Base-by-base conservation (phyloP, 164 flowering plant genomes). In the Macadamia tetraphylla region DNA sequence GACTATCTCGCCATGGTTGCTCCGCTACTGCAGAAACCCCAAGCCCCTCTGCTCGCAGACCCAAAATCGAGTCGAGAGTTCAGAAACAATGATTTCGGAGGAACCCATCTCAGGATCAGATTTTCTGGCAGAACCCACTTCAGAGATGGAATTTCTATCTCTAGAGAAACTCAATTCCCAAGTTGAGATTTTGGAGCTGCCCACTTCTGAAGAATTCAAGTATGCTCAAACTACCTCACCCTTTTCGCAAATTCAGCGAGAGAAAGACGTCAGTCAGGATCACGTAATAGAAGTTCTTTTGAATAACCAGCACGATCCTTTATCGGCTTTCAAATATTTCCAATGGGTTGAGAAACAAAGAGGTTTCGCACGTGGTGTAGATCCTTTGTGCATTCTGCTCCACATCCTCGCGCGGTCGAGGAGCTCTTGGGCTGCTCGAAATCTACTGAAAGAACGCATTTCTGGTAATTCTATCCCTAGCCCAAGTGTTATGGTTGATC, bases 301-400 rank as follows among this genome's bases (percentile, higher is more conserved):
- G 29, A 58, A 43, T 57, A 75, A 66, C 71, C 74, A 44, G 35
- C 67, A 75, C 13, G 67, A 83, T 23, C 87, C 94, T 0, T 15
- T 0, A 0, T 70, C 70, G 18, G 92, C 88, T 15, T 65, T 83
- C n/a, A 29, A 31, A 5, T 82, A 80, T 78, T 86, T 76, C 55
- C 9, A 51, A 51, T 51, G 55, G 55, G 81, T 67, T 1, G 78
- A 79, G 67, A 66, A 48, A 42, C 68, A 62, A 75, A 71, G 72
- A 9, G 86, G 83, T 15, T 78, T 82, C 62, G 63, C 69, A 14
- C 68, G 57, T 29, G 56, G 74, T 23, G 43, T 80, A 2, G 88
- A 88, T 35, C 60, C 77, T 0, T 72, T 84, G 17, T 79, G 87
- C 62, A 80, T 84, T 67, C 13, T 84, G 72, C 78, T 91, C 49